Percentiles rank a stretch among this genome's conserved stretches.
Conservation (phyloP, 768 basidiomycete species). For the Lepiota venenata region DNA sequence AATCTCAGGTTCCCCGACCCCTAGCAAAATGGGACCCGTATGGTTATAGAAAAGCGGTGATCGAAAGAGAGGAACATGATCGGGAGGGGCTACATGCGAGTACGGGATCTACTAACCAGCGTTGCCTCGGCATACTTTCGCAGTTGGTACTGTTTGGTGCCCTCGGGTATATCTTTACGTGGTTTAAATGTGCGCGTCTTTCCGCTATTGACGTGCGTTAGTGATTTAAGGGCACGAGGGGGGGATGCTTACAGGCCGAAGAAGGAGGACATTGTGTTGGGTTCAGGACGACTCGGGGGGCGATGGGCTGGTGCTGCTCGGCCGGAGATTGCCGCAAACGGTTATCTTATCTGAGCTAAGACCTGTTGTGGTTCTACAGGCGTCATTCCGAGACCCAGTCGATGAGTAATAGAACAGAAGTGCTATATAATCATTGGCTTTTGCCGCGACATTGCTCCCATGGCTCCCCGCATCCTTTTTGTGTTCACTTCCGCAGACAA, state of each 20-base stretch:
- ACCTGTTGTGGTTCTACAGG: background rate
- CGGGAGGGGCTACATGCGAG: too few species aligned
- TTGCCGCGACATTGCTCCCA: background rate
- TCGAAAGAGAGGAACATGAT: too few species aligned
- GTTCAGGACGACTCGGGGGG: background rate
- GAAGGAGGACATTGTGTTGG: conserved; percentile 71
- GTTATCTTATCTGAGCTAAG: conserved; percentile 3
- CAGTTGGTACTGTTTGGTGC: conserved; percentile 96
- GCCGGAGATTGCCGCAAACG: conserved; percentile 17
- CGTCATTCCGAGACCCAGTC: background rate
- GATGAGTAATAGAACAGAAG: conserved; percentile 10
- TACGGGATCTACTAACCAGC: conserved; percentile 64
- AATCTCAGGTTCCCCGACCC: conserved; percentile 93
- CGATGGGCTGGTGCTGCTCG: background rate
- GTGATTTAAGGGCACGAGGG: conserved; percentile 2
- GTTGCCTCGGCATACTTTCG: conserved; percentile 98
- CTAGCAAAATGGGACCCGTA: conserved; percentile 34
- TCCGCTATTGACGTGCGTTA: conserved; percentile 42
- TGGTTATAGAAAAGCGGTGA: background rate
- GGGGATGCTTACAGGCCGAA: conserved; percentile 69
- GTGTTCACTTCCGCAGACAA: conserved; percentile 70
- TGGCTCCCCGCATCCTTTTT: conserved; percentile 57
- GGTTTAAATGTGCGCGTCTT: conserved; percentile 97
- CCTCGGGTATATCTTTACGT: conserved; percentile 90
- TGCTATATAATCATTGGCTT: background rate